Evolutionary conservation across 495 filamentous ascomycete genomes (phyloP).

Genomic region (Cercophora sp.): DNA sequence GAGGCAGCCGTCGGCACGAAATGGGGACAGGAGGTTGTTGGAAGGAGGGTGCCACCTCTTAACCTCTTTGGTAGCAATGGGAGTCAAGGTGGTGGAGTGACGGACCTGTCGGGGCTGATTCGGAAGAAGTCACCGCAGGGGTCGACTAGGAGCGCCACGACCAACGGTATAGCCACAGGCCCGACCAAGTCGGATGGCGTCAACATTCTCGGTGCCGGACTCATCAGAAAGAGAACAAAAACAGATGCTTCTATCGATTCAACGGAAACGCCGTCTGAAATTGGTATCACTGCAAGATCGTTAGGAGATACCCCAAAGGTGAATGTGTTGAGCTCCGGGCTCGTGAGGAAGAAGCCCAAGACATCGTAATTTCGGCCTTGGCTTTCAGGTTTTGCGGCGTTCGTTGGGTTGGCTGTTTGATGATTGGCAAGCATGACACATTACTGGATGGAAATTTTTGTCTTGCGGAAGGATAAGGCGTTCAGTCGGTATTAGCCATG

Average conservation of each 20-base stretch:
- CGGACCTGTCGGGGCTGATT: too few relatives aligned
- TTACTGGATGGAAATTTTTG: too few relatives aligned
- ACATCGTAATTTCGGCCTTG: neutral
- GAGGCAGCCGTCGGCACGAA: slow-evolving; percentile 35
- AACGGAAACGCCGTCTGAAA: neutral
- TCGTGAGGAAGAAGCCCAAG: slow-evolving; percentile 23
- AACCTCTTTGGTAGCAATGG: neutral
- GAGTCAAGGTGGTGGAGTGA: neutral
- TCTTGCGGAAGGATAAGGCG: too few relatives aligned
- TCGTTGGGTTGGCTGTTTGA: too few relatives aligned
- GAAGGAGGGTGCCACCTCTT: slow-evolving; percentile 21
- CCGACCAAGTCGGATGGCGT: neutral
- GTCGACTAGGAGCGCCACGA: too few relatives aligned
- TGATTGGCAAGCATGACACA: too few relatives aligned
- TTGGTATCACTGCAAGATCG: neutral
- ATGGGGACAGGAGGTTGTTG: slow-evolving; percentile 46
- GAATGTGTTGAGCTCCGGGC: slow-evolving; percentile 26
- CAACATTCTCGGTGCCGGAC: slow-evolving; percentile 12
- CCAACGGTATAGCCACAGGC: too few relatives aligned
- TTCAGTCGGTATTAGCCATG: too few relatives aligned
- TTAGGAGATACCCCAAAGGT: neutral
- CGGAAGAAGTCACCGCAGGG: too few relatives aligned
- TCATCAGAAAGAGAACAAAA: slow-evolving; percentile 37
- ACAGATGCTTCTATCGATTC: neutral
- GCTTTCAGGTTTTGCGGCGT: too few relatives aligned